Conservation (phyloP, 768 basidiomycete species). For the Trametes cingulata region DNA sequence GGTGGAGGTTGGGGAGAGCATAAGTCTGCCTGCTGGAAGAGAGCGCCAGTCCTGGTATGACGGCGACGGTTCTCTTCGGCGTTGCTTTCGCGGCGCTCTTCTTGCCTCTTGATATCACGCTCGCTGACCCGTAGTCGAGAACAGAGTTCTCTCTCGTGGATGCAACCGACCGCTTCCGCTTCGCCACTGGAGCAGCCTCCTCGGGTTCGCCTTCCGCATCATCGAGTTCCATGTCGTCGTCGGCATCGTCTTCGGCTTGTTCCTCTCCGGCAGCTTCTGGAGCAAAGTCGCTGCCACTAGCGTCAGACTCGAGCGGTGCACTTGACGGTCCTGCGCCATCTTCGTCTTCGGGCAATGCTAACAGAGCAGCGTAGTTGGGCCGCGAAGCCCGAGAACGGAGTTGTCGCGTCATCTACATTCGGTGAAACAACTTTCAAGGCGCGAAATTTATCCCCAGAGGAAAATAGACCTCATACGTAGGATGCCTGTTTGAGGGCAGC, state of each 20-base stretch:
- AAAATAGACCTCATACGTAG: no score
- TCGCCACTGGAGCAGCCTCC: conserved; percentile 26
- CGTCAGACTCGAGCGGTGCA: conserved; percentile 31
- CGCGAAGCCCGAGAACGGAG: conserved; percentile 56
- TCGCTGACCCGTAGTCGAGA: conserved; percentile 10
- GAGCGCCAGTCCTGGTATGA: conserved; percentile 31
- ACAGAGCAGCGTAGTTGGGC: conserved; percentile 49
- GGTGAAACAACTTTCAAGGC: no score
- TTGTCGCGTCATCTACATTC: conserved; percentile 49
- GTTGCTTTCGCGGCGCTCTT: conserved; percentile 26
- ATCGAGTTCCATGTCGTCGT: conserved; percentile 33
- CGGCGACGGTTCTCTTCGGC: conserved; percentile 7
- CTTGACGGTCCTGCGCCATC: conserved; percentile 42
- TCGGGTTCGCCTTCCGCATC: conserved; percentile 26
- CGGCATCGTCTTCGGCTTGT: conserved; percentile 34
- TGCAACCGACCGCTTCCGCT: conserved; percentile 17
- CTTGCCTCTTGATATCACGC: conserved; percentile 6
- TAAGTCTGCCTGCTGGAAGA: conserved; percentile 28
- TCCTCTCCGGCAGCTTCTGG: conserved; percentile 39
- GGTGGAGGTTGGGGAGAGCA: conserved; percentile 56
- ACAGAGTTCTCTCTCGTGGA: conserved; percentile 17
- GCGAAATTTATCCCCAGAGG: no score
- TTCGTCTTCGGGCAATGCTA: conserved; percentile 36
- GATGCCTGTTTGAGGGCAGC: no score
- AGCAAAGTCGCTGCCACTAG: conserved; percentile 59